Evolutionary conservation across 2,329 filamentous ascomycete genomes (phyloP).

Genomic region (Fusarium abutilonis): DNA sequence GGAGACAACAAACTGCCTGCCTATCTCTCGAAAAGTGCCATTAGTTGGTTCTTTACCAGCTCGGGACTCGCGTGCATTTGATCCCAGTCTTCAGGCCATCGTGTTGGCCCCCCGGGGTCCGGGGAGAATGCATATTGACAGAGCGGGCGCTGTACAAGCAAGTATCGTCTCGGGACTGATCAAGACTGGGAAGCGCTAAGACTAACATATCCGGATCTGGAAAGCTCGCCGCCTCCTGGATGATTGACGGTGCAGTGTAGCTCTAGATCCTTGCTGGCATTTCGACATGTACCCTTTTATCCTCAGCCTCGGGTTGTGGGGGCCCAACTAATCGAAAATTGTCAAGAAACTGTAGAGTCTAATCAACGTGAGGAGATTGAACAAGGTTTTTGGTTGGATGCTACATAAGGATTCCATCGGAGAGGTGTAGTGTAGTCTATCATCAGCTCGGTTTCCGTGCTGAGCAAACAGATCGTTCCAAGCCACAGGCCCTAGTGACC

Average conservation of each 20-base stretch:
- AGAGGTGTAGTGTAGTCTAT: slow-evolving; percentile 14
- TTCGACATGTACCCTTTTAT: slow-evolving; percentile 19
- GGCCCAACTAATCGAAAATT: slow-evolving; percentile 10
- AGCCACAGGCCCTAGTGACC: slow-evolving; percentile 24
- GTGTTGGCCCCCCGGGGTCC: slow-evolving; percentile 17
- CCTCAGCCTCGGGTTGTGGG: slow-evolving; percentile 29
- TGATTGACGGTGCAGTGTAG: slow-evolving; percentile 28
- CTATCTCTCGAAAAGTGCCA: slow-evolving; percentile 26
- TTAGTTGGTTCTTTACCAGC: slow-evolving; percentile 37
- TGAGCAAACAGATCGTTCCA: slow-evolving; percentile 28
- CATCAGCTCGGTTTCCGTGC: slow-evolving; percentile 12
- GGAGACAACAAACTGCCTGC: slow-evolving; percentile 15
- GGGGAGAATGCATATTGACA: slow-evolving; percentile 22
- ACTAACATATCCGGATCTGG: slow-evolving; percentile 21
- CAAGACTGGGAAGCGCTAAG: slow-evolving; percentile 12
- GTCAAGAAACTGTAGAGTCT: slow-evolving; percentile 9
- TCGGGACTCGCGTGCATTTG: slow-evolving; percentile 38
- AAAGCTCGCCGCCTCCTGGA: slow-evolving; percentile 14
- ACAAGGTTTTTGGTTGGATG: slow-evolving; percentile 11
- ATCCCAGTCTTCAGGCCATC: slow-evolving; percentile 29
- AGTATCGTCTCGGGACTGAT: slow-evolving; percentile 21
- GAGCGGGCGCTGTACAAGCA: slow-evolving; percentile 13
- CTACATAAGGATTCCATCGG: slow-evolving; percentile 3
- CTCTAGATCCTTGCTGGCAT: slow-evolving; percentile 30
- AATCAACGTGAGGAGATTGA: background rate